Base-by-base conservation (phyloP, 495 filamentous ascomycete species). In the Durotheca rogersii region DNA sequence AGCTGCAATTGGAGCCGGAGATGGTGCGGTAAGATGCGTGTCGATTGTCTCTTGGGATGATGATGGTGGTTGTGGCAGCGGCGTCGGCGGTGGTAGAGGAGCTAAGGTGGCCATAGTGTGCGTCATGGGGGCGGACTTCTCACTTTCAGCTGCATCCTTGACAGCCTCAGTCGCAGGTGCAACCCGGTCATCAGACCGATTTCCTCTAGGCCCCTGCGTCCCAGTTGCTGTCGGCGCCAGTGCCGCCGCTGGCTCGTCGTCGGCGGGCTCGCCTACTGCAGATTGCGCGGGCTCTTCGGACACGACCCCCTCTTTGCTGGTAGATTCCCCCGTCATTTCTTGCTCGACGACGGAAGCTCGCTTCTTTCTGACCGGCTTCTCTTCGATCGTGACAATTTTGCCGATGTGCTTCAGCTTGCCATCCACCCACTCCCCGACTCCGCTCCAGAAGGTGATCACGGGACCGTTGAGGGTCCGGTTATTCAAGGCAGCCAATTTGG, bases 401-500 rank as follows among this genome's bases (percentile, higher is more conserved):
- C 85, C 86, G 31, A 90, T 79, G 52, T 83, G 82, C 58, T 81
- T 85, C 47, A 92, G 71, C 60, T 85, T 87, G 20, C 86, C 89
- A 65, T 88, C 85, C 36, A 66, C 72, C 63, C 67, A 64, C 47
- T 86, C 82, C 35, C 84, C 89, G 49, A 87, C 73, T 7, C 93
- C 93, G 67, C 92, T 97, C 86, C 88, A 98, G 68, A 85, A 93
- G 11, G 88, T 89, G 33, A 96, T 83, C 7, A 96, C 89, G 1
- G 93, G 90, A 1, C 93, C 93, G 44, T 89, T 85, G 11, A 97
- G 75, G 38, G 86, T 87, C 21, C 89, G 81, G 62, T 88, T 92
- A 57, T 94, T 85, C 39, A 95, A 65, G 12, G 89, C 90, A 17
- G 88, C 88, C 32, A 95, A 80, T 67, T 86, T 92, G 17, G 81